Percentiles rank a stretch among this genome's conserved stretches.
These are phyloP conservation scores for Apium graveolens DNA, from an alignment of 129 eudicot genomes.

Conservation along the genomic window DNA sequence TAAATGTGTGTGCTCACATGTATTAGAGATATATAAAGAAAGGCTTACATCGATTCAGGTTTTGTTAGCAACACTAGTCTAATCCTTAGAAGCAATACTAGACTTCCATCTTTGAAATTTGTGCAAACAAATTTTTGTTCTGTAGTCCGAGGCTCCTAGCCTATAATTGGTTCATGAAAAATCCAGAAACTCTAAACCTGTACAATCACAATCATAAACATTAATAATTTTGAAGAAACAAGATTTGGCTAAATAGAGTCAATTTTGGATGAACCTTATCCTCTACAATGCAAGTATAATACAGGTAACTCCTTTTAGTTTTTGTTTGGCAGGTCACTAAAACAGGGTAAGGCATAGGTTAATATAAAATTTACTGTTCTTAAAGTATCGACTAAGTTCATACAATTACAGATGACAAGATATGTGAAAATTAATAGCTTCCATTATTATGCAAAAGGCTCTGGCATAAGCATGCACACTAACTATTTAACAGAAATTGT, in stretches of 20 bases:
- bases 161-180: constrained; percentile 86
- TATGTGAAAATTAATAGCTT: background rate
- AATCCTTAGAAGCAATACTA: too few relatives aligned
- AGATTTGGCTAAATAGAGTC: background rate
- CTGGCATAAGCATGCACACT: too few relatives aligned
- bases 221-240: background rate
- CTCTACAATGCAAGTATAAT: background rate
- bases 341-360: background rate
- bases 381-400: background rate
- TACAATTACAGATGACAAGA: background rate
- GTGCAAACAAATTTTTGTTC: constrained; percentile 67
- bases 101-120: constrained; percentile 76
- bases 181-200: constrained; percentile 82
- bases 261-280: background rate
- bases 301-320: constrained; percentile 3
- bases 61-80: too few relatives aligned
- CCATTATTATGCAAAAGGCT: too few relatives aligned
- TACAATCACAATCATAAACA: background rate
- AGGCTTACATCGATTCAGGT: too few relatives aligned
- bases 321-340: background rate
- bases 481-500: background rate
- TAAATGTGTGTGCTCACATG: too few relatives aligned
- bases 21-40: too few relatives aligned
- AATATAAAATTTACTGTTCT: background rate
- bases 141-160: constrained; percentile 68